A percentile compares a stretch with the other conserved stretches of the same genome.
Conservation (phyloP, 257 asterid genomes). For the Nicotiana tabacum region DNA sequence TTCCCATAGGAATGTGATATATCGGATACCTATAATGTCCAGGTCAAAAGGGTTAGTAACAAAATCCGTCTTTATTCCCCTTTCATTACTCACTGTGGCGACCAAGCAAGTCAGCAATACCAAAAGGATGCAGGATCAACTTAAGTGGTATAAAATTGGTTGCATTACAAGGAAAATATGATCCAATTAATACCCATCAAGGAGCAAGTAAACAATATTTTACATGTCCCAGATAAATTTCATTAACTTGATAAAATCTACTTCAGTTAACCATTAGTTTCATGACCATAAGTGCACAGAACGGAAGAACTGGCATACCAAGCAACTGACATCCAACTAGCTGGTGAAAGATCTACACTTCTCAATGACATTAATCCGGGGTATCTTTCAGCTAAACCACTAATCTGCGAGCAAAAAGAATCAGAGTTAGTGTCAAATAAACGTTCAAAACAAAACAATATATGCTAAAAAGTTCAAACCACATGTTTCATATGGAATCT, state of each 20-base stretch:
- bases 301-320: conserved; percentile 21
- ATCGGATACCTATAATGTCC: conserved; percentile 46
- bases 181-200: not conserved
- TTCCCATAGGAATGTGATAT: conserved; percentile 50
- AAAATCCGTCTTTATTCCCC: not conserved
- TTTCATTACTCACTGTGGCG: not conserved
- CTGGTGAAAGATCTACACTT: conserved; percentile 52
- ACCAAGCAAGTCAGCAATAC: not conserved
- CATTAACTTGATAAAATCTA: not conserved
- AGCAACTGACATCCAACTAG: conserved; percentile 55
- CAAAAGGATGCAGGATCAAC: not conserved
- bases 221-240: not conserved
- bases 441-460: not conserved
- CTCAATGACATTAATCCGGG: conserved; percentile 46
- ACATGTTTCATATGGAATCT: conserved; percentile 16
- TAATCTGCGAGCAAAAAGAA: conserved; percentile 25
- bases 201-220: not conserved
- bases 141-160: not conserved
- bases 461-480: conserved; percentile 1
- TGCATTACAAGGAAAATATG: not conserved
- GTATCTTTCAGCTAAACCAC: conserved; percentile 30
- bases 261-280: not conserved
- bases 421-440: not conserved
- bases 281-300: not conserved
- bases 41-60: conserved; percentile 10